Base-by-base conservation (phyloP, 768 basidiomycete genomes). In the Boletales sp. region DNA sequence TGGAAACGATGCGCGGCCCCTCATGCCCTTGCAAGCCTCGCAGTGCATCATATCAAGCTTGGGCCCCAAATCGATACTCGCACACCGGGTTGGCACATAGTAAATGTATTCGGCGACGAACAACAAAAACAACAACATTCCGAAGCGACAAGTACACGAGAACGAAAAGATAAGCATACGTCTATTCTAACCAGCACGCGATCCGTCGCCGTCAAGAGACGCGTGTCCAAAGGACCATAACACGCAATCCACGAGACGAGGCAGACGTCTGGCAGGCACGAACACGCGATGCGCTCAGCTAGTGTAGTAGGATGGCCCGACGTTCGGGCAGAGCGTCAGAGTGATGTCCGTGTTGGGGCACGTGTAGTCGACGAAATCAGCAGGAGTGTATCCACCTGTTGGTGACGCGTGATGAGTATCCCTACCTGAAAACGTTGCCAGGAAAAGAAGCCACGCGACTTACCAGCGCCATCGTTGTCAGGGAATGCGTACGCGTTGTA, bases 401-500 rank as follows among this genome's bases (percentile, higher is more conserved):
- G 14, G 21, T 8, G 35, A 17, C 14, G 2, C 8, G 30, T 63
- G 10, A n/a, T 37, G 36, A 63, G 15, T n/a, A 43, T 5, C 34
- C 18, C 2, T 6, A 13, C 17, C 17, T 6, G 34, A 35, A n/a
- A 29, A 10, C 17, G 2, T 1, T 13, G 38, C 2, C 2, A 13
- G 38, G 14, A 18, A n/a, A n/a, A 21, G 18, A 12, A 35, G 31
- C 7, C 14, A 32, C 3, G 6, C 8, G 27, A 53, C 62, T 45
- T 43, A 69, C 65, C 0, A 4, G 65, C 34, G 17, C 67, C 67
- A 15, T 69, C 67, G 35, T 66, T 67, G 52, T 67, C 67, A 18
- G 65, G 65, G 60, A 66, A 66, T 19, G 65, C 65, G 10, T 69
- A 69, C 29, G 67, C 65, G 18, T 69, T 66, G 51, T 43, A 52